Conservation (phyloP, 2,329 filamentous ascomycete species). For the Raffaelea ambrosiae region DNA sequence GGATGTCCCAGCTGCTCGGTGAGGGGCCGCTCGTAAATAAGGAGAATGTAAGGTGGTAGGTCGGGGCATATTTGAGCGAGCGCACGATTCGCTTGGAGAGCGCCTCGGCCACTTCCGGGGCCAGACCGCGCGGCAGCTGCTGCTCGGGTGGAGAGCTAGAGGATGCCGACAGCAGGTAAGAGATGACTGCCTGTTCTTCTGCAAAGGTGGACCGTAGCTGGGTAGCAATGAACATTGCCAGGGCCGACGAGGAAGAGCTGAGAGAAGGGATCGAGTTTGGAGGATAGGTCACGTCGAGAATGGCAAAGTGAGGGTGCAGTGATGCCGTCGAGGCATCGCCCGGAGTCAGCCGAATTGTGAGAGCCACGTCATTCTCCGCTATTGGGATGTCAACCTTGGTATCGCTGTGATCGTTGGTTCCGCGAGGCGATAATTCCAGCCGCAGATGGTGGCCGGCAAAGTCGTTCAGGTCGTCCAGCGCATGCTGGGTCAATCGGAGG, state of each 20-base stretch:
- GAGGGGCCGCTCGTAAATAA: conserved; percentile 72
- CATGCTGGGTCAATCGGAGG: conserved; percentile 72
- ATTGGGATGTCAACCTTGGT: conserved; percentile 19
- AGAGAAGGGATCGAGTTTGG: conserved; percentile 58
- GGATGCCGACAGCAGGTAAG: conserved; percentile 58
- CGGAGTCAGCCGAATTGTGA: conserved; percentile 63
- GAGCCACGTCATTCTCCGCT: conserved; percentile 44
- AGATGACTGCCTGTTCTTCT: conserved; percentile 83
- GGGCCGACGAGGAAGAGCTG: conserved; percentile 60
- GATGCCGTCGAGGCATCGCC: conserved; percentile 52
- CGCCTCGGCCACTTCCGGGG: conserved; percentile 44
- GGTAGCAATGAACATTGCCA: conserved; percentile 70
- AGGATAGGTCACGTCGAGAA: conserved; percentile 71
- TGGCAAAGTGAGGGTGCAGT: conserved; percentile 60
- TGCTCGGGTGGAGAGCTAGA: conserved; percentile 34
- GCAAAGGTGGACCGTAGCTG: conserved; percentile 71
- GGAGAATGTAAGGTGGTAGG: conserved; percentile 93
- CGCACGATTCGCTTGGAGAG: conserved; percentile 67
- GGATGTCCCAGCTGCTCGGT: conserved; percentile 88
- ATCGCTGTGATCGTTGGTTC: conserved; percentile 19
- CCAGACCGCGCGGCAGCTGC: conserved; percentile 34
- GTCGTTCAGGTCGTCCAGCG: conserved; percentile 78
- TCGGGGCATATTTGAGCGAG: conserved; percentile 83
- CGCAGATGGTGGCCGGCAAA: conserved; percentile 78
- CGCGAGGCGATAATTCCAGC: conserved; percentile 43